phyloP scores from a whole-genome alignment of 2,329 filamentous ascomycete genomes.

The Raffaelea ambrosiae region DNA sequence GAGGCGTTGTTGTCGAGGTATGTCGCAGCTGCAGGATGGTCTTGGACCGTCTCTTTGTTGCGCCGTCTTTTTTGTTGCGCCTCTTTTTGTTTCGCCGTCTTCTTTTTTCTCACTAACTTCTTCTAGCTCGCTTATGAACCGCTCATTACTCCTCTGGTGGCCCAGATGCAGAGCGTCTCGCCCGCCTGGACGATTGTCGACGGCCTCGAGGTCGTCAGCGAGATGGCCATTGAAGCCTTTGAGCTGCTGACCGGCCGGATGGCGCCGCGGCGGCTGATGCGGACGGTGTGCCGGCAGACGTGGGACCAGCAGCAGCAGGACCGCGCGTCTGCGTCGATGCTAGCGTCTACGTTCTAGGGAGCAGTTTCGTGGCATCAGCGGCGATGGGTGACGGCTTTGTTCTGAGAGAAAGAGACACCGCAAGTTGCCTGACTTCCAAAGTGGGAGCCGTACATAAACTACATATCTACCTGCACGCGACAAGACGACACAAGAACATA shows the following conservation, averaged over 20 bases:
- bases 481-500: neutral
- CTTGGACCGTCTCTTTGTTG: neutral
- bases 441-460: too few relatives aligned
- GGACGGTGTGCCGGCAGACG: conserved; percentile 40
- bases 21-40: neutral
- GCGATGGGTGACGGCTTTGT: neutral
- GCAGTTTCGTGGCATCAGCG: neutral
- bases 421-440: too few relatives aligned
- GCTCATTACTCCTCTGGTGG: conserved; percentile 57
- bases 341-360: neutral
- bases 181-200: conserved; percentile 64
- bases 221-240: conserved; percentile 70
- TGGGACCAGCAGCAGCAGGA: conserved; percentile 28
- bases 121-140: conserved; percentile 58
- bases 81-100: neutral
- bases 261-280: conserved; percentile 62
- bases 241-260: conserved; percentile 67
- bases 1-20: conserved; percentile 63
- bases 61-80: conserved; percentile 8
- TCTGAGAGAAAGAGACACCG: too few relatives aligned
- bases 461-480: too few relatives aligned
- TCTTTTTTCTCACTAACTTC: neutral
- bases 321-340: neutral
- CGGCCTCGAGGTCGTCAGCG: conserved; percentile 62
- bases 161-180: conserved; percentile 51